These are phyloP conservation scores for Scenedesmus sp. DNA, from an alignment of 163 green algal species.

Conservation along the genomic window DNA sequence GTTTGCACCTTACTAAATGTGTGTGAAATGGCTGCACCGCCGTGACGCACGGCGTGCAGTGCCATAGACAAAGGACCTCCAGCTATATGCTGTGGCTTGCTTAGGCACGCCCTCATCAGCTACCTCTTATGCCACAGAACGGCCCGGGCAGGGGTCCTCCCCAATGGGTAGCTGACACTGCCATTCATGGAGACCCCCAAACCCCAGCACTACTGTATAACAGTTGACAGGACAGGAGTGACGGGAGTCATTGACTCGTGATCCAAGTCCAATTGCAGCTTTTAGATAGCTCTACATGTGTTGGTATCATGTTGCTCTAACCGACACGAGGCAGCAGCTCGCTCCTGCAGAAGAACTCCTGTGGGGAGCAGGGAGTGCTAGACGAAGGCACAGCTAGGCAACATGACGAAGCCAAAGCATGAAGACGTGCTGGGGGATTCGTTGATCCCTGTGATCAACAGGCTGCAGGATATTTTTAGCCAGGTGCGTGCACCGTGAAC, in stretches of 20 bases:
- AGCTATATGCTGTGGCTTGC: too few species aligned
- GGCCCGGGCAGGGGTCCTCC: too few species aligned
- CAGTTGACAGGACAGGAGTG: background rate
- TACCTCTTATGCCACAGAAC: too few species aligned
- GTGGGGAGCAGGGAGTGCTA: background rate
- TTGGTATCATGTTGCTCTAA: background rate
- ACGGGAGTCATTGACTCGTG: background rate
- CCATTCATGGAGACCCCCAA: background rate
- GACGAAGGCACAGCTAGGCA: background rate
- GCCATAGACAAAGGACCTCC: too few species aligned
- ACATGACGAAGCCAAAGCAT: background rate
- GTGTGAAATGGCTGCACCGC: too few species aligned
- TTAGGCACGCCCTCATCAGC: too few species aligned
- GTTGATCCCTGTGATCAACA: conserved; percentile 95
- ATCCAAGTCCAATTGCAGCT: background rate
- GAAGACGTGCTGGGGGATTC: conserved; percentile 78
- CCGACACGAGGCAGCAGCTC: background rate
- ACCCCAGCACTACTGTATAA: conserved; percentile 3
- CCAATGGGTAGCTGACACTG: background rate
- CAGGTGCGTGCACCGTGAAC: conserved; percentile 70
- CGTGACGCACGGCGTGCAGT: too few species aligned
- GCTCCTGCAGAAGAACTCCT: background rate
- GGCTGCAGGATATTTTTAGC: conserved; percentile 95
- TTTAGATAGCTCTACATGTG: background rate
- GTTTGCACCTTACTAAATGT: too few species aligned